A percentile compares a stretch with the other conserved stretches of the same genome.
These are phyloP conservation scores for Globisporangium cederbergense DNA, from an alignment of 352 stramenopile genomes.

Conservation along the genomic window DNA sequence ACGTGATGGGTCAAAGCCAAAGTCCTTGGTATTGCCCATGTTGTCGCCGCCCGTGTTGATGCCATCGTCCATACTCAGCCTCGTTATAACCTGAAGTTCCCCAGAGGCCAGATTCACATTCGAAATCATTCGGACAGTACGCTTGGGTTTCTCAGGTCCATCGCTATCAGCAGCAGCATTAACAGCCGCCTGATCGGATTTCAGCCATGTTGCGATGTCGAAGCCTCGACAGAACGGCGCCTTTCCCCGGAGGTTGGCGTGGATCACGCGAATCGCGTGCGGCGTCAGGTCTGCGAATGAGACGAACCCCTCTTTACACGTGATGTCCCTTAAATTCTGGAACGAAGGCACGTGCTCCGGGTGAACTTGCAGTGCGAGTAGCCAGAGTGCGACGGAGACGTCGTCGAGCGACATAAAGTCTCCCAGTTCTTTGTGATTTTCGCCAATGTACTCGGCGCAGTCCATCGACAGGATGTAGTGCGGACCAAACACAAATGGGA, in stretches of 20 bases:
- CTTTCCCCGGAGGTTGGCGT: slow-evolving; percentile 30
- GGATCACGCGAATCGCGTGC: slow-evolving; percentile 40
- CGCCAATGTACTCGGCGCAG: slow-evolving; percentile 35
- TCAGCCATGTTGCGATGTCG: slow-evolving; percentile 34
- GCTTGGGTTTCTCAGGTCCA: not conserved
- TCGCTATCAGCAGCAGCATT: not conserved
- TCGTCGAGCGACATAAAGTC: slow-evolving; percentile 44
- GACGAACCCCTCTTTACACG: slow-evolving; percentile 32
- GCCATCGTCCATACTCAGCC: not conserved
- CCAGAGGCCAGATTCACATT: not conserved
- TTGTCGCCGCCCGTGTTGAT: too few relatives aligned
- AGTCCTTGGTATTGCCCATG: not conserved
- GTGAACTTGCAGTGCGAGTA: slow-evolving; percentile 45
- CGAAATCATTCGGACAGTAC: not conserved
- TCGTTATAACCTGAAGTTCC: not conserved
- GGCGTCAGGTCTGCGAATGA: slow-evolving; percentile 48
- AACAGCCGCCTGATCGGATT: not conserved
- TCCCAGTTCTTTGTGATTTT: slow-evolving; percentile 25
- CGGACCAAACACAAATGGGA: slow-evolving; percentile 35
- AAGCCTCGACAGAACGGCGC: slow-evolving; percentile 41
- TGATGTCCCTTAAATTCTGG: slow-evolving; percentile 30
- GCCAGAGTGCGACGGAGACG: slow-evolving; percentile 54
- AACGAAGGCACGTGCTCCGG: slow-evolving; percentile 36
- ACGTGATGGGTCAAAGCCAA: not conserved
- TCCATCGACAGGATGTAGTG: slow-evolving; percentile 53